Evolutionary conservation across 805 yeast genomes (phyloP).

Genomic region (Yarrowia porcina): DNA sequence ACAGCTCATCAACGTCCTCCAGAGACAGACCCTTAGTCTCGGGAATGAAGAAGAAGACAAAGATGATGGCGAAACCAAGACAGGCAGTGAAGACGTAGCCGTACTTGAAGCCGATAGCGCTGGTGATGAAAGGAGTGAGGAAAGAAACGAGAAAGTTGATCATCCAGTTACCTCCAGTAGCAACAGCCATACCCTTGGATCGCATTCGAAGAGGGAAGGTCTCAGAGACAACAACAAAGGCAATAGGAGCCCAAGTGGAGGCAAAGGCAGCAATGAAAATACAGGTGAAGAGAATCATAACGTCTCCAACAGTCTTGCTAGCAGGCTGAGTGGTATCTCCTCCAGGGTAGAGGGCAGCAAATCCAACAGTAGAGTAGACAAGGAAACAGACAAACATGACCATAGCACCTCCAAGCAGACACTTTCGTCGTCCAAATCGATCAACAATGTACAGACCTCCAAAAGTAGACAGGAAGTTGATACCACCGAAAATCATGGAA

Average conservation of each 20-base stretch:
- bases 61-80: conserved; percentile 55
- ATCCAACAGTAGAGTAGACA: conserved; percentile 49
- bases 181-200: conserved; percentile 62
- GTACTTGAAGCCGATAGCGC: conserved; percentile 57
- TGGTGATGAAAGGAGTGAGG: conserved; percentile 64
- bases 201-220: conserved; percentile 57
- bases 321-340: conserved; percentile 35
- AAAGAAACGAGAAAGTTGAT: conserved; percentile 58
- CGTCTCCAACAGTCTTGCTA: conserved; percentile 45
- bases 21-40: conserved; percentile 79
- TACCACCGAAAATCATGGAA: conserved; percentile 52
- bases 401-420: conserved; percentile 47
- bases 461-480: conserved; percentile 52
- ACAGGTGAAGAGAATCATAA: conserved; percentile 56
- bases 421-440: conserved; percentile 49
- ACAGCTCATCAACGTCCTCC: conserved; percentile 76
- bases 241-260: conserved; percentile 60
- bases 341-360: conserved; percentile 42
- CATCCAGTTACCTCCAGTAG: conserved; percentile 44
- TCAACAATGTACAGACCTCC: conserved; percentile 50
- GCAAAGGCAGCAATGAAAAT: conserved; percentile 51
- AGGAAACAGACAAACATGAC: conserved; percentile 52
- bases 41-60: conserved; percentile 67
- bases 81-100: conserved; percentile 67
- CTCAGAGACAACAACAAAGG: conserved; percentile 70